Evolutionary conservation across 371 early-diverging fungal species (phyloP), one percentile per base, ranked within the genome.

Genomic region (Mucor circinelloides): DNA sequence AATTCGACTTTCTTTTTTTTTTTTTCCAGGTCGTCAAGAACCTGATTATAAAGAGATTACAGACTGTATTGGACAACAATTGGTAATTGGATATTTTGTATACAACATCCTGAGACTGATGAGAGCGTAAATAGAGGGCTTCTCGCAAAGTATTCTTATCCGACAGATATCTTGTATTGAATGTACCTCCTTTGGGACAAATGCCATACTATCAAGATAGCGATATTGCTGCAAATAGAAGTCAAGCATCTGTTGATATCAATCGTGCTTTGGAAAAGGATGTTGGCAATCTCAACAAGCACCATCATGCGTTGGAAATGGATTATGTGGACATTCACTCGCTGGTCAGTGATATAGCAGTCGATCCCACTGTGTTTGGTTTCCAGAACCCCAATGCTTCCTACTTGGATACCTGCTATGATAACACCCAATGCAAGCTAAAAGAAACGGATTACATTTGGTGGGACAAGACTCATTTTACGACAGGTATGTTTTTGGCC

Each of bases 401-500:
- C 15, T 81, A 74, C 60, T 63, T 74, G 52, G 76, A 76, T 28
- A 58, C 62, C 1, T 79, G 79, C 58, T 31, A 25, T 52, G 64
- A 66, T 5, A 31, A 58, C 3, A 64, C 69, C 34, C 57, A 63
- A 1, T 71, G 68, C 9, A 54, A 64, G 48, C 21, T 6, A 7
- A 42, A 65, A 3, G 69, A 62, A 19, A 62, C 76, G 38, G 72
- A 75, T 36, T 83, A 76, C 60, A 58, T 83, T 38, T 83, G 84
- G 84, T 81, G 81, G 79, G 84, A 83, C 59, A 63, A 66, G 9
- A 74, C 77, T 6, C 84, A 81, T 62, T 69, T 79, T 58, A 81
- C 84, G 10, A 74, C 78, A 56, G 79, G 79, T 77, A 72, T 65
- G 60, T 50, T 44, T 44, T 3, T 15, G 15, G 48, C 8, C 9